A percentile compares a stretch with the other conserved stretches of the same genome.
These are phyloP conservation scores for Stephanodiscus minutulus DNA, from an alignment of 108 stramenopile species.

Conservation along the genomic window DNA sequence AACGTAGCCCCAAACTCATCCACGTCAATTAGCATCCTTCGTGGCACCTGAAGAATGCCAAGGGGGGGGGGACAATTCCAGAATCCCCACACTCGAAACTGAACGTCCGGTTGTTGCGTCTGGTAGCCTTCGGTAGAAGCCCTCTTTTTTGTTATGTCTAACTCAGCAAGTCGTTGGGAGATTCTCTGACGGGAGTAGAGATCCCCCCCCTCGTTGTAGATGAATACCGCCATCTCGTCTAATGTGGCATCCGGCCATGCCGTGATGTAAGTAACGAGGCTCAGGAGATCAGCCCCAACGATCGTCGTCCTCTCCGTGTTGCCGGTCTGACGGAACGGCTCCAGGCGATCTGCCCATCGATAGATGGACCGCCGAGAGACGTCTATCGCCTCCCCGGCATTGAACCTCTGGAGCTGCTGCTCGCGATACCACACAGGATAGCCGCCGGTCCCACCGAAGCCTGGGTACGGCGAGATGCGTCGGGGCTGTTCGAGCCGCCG, in stretches of 20 bases:
- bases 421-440: constrained; percentile 16
- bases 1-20: constrained; percentile 15
- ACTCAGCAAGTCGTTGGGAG: constrained; percentile 5
- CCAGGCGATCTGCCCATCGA: background rate
- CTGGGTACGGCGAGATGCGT: background rate
- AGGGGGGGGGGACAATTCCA: constrained; percentile 19
- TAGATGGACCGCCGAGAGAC: background rate
- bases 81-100: background rate
- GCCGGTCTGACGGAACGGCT: constrained; percentile 5
- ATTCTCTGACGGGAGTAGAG: constrained; percentile 6
- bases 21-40: constrained; percentile 12
- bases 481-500: background rate
- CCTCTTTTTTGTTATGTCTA: constrained; percentile 9
- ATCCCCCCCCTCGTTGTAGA: constrained; percentile 22
- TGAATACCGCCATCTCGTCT: constrained; percentile 12
- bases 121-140: constrained; percentile 13
- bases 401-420: background rate
- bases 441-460: constrained; percentile 4
- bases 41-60: constrained; percentile 8
- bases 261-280: constrained; percentile 2
- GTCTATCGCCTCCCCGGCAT: background rate
- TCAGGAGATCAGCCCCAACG: constrained; percentile 10
- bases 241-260: background rate
- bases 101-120: background rate
- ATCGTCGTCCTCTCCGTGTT: constrained; percentile 3